A percentile compares a stretch with the other conserved stretches of the same genome.
Evolutionary conservation across 2,329 filamentous ascomycete species (phyloP).

Genomic region (Aspergillus piperis): DNA sequence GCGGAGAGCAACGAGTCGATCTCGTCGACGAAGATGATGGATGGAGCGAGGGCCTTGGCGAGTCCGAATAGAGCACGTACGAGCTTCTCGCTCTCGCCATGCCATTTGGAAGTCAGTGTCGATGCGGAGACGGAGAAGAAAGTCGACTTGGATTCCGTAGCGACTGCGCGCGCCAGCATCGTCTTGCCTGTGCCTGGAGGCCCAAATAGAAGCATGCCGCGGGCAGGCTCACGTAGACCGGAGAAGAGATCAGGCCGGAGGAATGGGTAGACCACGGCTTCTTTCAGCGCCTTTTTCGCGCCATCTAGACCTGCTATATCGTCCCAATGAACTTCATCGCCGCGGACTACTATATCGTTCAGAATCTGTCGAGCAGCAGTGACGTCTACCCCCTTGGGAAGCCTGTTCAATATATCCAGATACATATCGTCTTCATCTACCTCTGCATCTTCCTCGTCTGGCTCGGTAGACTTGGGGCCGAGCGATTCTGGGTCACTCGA

Average conservation of each 20-base stretch:
- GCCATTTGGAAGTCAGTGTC: conserved; percentile 90
- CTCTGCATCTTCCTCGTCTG: conserved; percentile 48
- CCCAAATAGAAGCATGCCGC: conserved; percentile 94
- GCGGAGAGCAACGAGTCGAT: conserved; percentile 92
- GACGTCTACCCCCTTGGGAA: conserved; percentile 81
- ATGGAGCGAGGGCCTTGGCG: conserved; percentile 86
- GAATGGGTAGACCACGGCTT: conserved; percentile 96
- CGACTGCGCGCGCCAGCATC: conserved; percentile 92
- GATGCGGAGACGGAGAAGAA: conserved; percentile 98
- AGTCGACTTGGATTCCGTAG: conserved; percentile 89
- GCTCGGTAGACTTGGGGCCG: conserved; percentile 52
- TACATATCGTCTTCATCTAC: conserved; percentile 55
- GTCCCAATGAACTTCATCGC: conserved; percentile 91
- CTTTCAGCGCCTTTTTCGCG: conserved; percentile 88
- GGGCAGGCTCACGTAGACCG: conserved; percentile 87
- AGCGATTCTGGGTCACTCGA: conserved; percentile 45
- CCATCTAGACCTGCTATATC: conserved; percentile 89
- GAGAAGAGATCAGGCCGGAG: conserved; percentile 93
- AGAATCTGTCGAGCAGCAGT: conserved; percentile 85
- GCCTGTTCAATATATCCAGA: conserved; percentile 67
- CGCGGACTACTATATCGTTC: conserved; percentile 92
- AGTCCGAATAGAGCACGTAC: conserved; percentile 87
- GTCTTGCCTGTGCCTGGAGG: conserved; percentile 98
- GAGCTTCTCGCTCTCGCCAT: conserved; percentile 95
- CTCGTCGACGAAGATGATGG: conserved; percentile 97